phyloP scores from a whole-genome alignment of 129 eudicot species.

The Gnaphalium uliginosum region DNA sequence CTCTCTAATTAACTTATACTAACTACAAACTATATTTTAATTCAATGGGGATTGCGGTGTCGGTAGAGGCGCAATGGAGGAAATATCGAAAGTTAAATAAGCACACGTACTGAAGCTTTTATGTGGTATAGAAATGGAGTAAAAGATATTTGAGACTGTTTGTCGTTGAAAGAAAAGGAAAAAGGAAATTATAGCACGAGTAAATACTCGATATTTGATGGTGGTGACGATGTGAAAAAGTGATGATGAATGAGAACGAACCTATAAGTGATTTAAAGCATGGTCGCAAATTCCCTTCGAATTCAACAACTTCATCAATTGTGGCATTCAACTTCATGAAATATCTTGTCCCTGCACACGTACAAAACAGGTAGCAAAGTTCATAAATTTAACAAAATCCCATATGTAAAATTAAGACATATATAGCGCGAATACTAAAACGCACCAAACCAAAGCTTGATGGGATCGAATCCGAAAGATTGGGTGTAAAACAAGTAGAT shows the following conservation, averaged over 20 bases:
- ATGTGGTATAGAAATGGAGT: background rate
- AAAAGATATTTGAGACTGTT: background rate
- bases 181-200: too few relatives aligned
- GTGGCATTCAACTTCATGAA: slow-evolving; percentile 18
- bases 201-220: too few relatives aligned
- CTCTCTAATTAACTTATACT: background rate
- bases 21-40: background rate
- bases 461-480: slow-evolving; percentile 31
- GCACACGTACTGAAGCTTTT: background rate
- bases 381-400: background rate
- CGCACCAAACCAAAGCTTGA: slow-evolving; percentile 32
- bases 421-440: background rate
- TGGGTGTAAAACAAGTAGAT: slow-evolving; percentile 34
- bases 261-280: slow-evolving; percentile 29
- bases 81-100: background rate
- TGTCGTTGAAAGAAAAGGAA: too few relatives aligned
- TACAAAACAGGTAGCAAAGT: background rate
- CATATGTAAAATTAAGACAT: background rate
- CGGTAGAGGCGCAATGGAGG: background rate
- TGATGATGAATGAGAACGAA: slow-evolving; percentile 11
- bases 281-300: slow-evolving; percentile 16
- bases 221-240: background rate
- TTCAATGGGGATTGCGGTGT: background rate
- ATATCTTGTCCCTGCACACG: slow-evolving; percentile 18
- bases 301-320: slow-evolving; percentile 7